Percentiles rank a stretch among this genome's conserved stretches.
These are phyloP conservation scores for Penicillium digitatum DNA, from an alignment of 2,329 filamentous ascomycete species.

Conservation along the genomic window DNA sequence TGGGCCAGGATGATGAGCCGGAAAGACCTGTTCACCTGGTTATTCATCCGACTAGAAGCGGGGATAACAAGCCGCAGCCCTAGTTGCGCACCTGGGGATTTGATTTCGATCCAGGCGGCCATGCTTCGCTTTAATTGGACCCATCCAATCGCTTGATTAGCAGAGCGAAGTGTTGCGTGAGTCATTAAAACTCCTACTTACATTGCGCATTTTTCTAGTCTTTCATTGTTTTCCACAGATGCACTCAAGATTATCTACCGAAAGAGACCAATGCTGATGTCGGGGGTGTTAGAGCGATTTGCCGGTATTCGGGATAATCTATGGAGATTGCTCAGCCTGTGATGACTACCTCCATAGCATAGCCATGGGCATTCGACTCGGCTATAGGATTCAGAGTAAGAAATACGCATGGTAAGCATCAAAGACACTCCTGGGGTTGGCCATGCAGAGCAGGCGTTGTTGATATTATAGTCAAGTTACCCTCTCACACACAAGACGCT, in stretches of 20 bases:
- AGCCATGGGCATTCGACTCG: too few relatives aligned
- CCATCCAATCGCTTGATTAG: background rate
- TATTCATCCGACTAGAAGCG: slow-evolving; percentile 5
- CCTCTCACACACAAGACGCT: too few relatives aligned
- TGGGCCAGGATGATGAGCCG: slow-evolving; percentile 27
- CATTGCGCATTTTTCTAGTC: background rate
- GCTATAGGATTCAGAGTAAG: too few relatives aligned
- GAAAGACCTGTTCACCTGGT: slow-evolving; percentile 33
- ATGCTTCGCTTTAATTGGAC: background rate
- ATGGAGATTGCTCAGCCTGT: too few relatives aligned
- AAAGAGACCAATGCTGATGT: background rate
- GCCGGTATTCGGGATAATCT: background rate
- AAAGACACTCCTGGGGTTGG: too few relatives aligned
- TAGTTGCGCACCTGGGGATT: background rate
- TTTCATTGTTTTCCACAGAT: background rate
- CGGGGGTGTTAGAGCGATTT: background rate
- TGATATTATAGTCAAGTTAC: too few relatives aligned
- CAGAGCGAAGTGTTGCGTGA: background rate
- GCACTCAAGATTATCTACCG: background rate
- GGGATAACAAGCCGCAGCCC: background rate
- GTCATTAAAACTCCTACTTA: background rate
- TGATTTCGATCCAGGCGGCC: background rate
- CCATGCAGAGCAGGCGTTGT: too few relatives aligned
- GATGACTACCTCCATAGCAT: too few relatives aligned
- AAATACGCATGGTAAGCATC: too few relatives aligned